Evolutionary conservation across 345 rosid species (phyloP).

Genomic region (Linum lewisii): DNA sequence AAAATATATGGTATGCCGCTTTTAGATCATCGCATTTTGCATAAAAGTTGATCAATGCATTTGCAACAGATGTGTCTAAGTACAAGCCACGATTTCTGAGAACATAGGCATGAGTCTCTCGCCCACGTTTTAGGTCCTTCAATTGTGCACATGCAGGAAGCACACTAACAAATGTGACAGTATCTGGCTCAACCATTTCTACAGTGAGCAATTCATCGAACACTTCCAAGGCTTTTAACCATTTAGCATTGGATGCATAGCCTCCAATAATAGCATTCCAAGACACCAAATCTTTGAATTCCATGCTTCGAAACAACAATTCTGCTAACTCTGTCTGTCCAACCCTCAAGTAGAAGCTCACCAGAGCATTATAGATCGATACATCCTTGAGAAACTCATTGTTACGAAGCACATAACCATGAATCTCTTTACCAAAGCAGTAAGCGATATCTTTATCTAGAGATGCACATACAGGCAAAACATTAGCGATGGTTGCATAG

Average conservation of each 20-base stretch:
- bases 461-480: conserved; percentile 55
- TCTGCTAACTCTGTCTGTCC: conserved; percentile 52
- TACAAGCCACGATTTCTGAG: conserved; percentile 29
- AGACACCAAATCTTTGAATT: conserved; percentile 62
- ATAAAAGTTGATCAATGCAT: conserved; percentile 55
- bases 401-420: conserved; percentile 48
- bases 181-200: conserved; percentile 38
- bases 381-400: conserved; percentile 36
- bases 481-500: conserved; percentile 43
- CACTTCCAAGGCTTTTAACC: conserved; percentile 46
- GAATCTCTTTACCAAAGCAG: conserved; percentile 50
- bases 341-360: conserved; percentile 59
- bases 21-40: conserved; percentile 42
- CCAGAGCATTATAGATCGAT: conserved; percentile 58
- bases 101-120: conserved; percentile 39
- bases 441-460: conserved; percentile 30
- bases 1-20: conserved; percentile 41
- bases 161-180: conserved; percentile 52
- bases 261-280: conserved; percentile 84
- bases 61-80: conserved; percentile 32
- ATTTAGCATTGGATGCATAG: conserved; percentile 48
- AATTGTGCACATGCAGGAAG: conserved; percentile 64
- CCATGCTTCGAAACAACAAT: conserved; percentile 46
- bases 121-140: conserved; percentile 35
- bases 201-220: conserved; percentile 37